phyloP scores from a whole-genome alignment of 139 green algal species.

The Protoeuglena noctilucae region DNA sequence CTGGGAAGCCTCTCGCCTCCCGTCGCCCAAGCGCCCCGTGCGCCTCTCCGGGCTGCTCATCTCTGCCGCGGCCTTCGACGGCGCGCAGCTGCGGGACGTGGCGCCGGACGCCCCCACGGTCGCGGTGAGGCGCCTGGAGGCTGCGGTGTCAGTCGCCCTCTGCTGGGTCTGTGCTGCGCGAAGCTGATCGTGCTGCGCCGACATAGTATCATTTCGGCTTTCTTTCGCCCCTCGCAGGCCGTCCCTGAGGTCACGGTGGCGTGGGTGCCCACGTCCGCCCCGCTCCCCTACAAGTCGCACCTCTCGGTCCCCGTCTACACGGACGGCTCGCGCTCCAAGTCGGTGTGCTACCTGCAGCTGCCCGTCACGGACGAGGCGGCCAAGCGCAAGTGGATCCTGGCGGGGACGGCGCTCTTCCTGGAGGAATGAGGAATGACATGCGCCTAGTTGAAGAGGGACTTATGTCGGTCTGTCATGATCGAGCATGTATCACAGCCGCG shows the following conservation, averaged over 20 bases:
- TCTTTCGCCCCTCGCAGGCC: conserved; percentile 11
- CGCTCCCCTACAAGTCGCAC: background rate
- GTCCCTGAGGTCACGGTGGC: conserved; percentile 23
- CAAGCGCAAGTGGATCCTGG: background rate
- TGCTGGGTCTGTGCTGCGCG: background rate
- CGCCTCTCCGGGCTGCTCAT: conserved; percentile 23
- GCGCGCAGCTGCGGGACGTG: conserved; percentile 12
- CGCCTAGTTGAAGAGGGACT: too few species aligned
- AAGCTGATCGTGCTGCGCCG: background rate
- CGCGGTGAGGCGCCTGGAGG: background rate
- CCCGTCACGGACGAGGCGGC: background rate
- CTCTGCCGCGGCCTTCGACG: conserved; percentile 24
- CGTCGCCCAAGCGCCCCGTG: conserved; percentile 6
- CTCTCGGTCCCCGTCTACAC: conserved; percentile 9
- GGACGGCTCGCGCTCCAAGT: background rate
- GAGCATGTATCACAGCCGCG: too few species aligned
- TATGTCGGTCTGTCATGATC: too few species aligned
- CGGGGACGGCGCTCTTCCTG: background rate
- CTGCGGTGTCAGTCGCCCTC: conserved; percentile 1
- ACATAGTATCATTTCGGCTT: background rate
- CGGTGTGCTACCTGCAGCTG: background rate
- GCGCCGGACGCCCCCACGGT: background rate
- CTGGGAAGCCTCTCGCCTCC: conserved; percentile 23
- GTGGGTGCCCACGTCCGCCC: conserved; percentile 25
- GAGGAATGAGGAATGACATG: too few species aligned